These are phyloP conservation scores for Coemansia aciculifera DNA, from an alignment of 192 early-diverging fungal genomes.

Conservation along the genomic window DNA sequence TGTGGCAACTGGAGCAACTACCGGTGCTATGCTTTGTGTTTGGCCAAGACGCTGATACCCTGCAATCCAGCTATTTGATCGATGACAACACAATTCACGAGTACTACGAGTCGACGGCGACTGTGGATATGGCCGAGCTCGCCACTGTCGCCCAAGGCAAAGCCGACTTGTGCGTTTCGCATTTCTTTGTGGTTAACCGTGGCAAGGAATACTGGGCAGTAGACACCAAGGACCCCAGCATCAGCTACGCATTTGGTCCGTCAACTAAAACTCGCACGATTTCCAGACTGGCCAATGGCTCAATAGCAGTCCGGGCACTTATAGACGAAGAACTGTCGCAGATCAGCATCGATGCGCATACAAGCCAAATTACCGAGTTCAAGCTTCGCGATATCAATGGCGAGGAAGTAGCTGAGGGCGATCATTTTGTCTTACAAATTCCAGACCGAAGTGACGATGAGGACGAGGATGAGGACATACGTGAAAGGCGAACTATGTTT, in stretches of 20 bases:
- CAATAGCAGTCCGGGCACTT: background rate
- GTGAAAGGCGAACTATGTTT: background rate
- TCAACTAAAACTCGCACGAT: background rate
- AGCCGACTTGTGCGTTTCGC: background rate
- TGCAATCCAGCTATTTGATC: background rate
- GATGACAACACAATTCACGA: slow-evolving; percentile 2
- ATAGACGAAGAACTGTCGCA: background rate
- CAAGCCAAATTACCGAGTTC: background rate
- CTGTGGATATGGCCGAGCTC: background rate
- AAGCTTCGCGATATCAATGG: background rate
- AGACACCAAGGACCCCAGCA: background rate
- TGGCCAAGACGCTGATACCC: background rate
- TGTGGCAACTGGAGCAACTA: background rate
- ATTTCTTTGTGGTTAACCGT: background rate
- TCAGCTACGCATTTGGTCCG: background rate
- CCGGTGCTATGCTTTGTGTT: slow-evolving; percentile 1
- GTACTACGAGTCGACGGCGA: background rate
- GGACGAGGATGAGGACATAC: background rate
- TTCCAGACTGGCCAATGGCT: background rate
- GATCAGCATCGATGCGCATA: background rate
- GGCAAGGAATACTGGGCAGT: background rate
- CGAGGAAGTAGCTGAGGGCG: background rate
- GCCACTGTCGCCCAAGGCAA: background rate
- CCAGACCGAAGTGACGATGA: background rate
- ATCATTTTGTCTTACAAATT: background rate